Conservation (phyloP, 2,329 filamentous ascomycete genomes). For the Aspergillus sp. region DNA sequence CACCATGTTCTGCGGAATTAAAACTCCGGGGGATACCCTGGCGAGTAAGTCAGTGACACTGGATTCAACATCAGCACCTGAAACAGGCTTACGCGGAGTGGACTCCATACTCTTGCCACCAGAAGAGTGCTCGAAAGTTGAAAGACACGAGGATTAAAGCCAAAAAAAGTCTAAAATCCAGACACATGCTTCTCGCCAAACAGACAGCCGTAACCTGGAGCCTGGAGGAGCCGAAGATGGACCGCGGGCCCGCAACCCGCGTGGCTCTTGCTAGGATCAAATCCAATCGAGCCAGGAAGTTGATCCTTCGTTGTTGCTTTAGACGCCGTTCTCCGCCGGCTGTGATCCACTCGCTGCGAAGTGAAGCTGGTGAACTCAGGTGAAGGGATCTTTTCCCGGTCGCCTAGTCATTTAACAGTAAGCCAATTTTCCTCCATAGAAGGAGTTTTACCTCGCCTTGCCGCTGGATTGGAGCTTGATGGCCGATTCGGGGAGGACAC, state of each 20-base stretch:
- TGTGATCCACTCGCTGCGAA: neutral
- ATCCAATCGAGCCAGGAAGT: conserved; percentile 7
- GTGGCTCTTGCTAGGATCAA: conserved; percentile 11
- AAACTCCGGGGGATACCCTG: neutral
- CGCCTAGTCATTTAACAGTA: neutral
- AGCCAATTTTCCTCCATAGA: neutral
- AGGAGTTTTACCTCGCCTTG: neutral
- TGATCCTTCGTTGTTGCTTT: conserved; percentile 2
- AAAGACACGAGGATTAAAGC: neutral
- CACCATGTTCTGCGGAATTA: neutral
- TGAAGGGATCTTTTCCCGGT: neutral
- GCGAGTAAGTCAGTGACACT: too few species aligned
- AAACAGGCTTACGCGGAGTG: conserved; percentile 11
- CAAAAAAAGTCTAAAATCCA: neutral
- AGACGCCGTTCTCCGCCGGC: neutral
- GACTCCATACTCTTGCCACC: neutral
- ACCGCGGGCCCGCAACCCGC: conserved; percentile 7
- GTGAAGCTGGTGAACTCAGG: neutral
- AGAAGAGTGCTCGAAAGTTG: neutral
- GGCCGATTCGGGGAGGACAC: too few species aligned
- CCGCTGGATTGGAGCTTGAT: neutral
- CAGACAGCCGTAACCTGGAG: neutral
- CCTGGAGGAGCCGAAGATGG: neutral
- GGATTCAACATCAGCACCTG: neutral
- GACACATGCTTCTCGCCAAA: conserved; percentile 4